Conservation (phyloP, 2,329 filamentous ascomycete genomes). For the Sarocladiaceae sp. region DNA sequence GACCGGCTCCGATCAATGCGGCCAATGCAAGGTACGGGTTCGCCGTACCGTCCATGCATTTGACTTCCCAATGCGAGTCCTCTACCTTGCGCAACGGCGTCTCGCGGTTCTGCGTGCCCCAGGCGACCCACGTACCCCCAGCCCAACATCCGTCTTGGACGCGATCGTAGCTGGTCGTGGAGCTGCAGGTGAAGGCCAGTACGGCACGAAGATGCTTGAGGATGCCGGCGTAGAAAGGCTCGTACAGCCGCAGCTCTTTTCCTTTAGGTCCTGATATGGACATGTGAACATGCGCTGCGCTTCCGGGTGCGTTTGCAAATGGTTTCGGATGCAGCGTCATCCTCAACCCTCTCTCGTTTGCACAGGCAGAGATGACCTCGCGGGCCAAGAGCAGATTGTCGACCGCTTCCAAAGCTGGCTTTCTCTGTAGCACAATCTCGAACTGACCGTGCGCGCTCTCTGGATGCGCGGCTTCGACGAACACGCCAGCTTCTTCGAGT, state of each 20-base stretch:
- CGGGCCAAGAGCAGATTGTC: slow-evolving; percentile 66
- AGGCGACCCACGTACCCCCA: slow-evolving; percentile 70
- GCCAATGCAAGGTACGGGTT: slow-evolving; percentile 63
- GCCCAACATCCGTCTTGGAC: slow-evolving; percentile 66
- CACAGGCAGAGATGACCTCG: slow-evolving; percentile 60
- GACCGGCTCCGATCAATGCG: slow-evolving; percentile 25
- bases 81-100: slow-evolving; percentile 63
- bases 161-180: slow-evolving; percentile 61
- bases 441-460: slow-evolving; percentile 71
- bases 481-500: slow-evolving; percentile 56
- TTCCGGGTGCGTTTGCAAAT: slow-evolving; percentile 72
- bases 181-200: slow-evolving; percentile 62
- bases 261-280: slow-evolving; percentile 49
- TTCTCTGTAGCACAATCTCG: slow-evolving; percentile 64
- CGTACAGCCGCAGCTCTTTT: slow-evolving; percentile 39
- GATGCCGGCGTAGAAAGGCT: slow-evolving; percentile 66
- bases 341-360: slow-evolving; percentile 53
- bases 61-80: slow-evolving; percentile 68
- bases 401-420: slow-evolving; percentile 58
- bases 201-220: slow-evolving; percentile 59
- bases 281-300: slow-evolving; percentile 63
- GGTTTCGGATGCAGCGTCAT: slow-evolving; percentile 73
- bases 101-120: slow-evolving; percentile 79
- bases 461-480: slow-evolving; percentile 66
- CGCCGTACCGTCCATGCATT: slow-evolving; percentile 70